Evolutionary conservation across 2,329 filamentous ascomycete genomes (phyloP).

Genomic region (Metarhizium sp.): DNA sequence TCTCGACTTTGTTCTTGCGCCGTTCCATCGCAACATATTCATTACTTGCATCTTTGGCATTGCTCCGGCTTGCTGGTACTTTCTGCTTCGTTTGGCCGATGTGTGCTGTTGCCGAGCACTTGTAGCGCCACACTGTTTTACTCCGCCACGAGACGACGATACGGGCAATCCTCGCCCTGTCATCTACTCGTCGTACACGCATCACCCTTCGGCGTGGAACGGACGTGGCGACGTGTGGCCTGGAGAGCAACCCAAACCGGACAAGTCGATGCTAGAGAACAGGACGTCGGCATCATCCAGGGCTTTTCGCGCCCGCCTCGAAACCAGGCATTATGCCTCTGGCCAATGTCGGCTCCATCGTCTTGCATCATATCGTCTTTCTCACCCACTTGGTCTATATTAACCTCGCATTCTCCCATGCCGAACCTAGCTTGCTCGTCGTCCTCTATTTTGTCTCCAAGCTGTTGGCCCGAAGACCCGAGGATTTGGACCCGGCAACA

Average conservation of each 20-base stretch:
- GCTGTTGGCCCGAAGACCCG: slow-evolving; percentile 36
- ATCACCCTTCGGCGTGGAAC: too few species aligned
- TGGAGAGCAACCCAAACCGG: background rate
- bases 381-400: slow-evolving; percentile 44
- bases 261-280: background rate
- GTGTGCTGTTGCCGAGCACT: background rate
- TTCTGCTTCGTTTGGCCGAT: background rate
- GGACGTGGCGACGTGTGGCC: too few species aligned
- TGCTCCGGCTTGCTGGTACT: too few species aligned
- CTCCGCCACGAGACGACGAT: background rate
- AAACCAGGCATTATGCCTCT: slow-evolving; percentile 33
- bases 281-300: background rate
- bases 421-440: slow-evolving; percentile 37
- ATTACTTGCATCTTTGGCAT: background rate
- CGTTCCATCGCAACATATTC: background rate
- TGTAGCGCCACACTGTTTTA: background rate
- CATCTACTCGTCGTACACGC: too few species aligned
- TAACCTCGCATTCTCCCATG: slow-evolving; percentile 38
- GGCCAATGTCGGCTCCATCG: slow-evolving; percentile 39
- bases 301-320: background rate
- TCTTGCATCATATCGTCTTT: slow-evolving; percentile 43
- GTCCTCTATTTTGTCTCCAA: slow-evolving; percentile 39
- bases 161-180: background rate
- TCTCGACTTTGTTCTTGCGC: too few species aligned
- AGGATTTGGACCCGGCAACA: slow-evolving; percentile 32